Base-by-base conservation (phyloP, 2,329 filamentous ascomycete genomes). In the Fusarium setosum region DNA sequence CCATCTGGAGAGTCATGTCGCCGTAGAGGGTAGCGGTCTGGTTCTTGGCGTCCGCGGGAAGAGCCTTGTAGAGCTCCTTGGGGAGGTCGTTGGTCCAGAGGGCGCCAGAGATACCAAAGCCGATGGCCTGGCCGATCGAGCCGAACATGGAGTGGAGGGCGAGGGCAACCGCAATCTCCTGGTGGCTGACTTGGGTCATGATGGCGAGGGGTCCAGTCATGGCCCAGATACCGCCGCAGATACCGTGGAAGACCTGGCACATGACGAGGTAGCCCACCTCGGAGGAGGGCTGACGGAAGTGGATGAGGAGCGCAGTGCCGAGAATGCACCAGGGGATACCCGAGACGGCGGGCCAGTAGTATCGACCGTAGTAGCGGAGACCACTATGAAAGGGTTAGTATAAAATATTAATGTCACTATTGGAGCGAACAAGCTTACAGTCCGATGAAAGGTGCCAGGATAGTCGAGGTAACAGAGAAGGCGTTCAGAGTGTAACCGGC, bases 301-400 rank as follows among this genome's bases (percentile, higher is more conserved):
- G 67, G 24, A 74, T 68, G 31, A 75, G 60, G 4, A 88, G 76
- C 5, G 84, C 79, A 4, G 85, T 76, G 1, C 84, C 86, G 8
- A 83, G 72, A 21, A 87, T 82, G 67, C 84, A 86, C n/a, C 88
- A 68, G 2, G 85, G 85, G 3, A 87, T 77, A 5, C 80, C 82
- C 40, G 85, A 81, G 61, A 76, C 62, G 31, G 67, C 83, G 4
- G 86, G 75, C 31, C 81, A 80, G 72, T 86, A 86, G 77, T 86
- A 87, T 48, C 80, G 79, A 15, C 81, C 83, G 11, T 81, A 83
- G 41, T 69, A 77, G 47, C 81, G 81, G 63, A 88, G 82, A 31
- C 79, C 71, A n/a, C 81, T 54, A 8, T 5, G 26, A n/a, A 18
- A 12, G 2, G 12, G 6, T 63, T 48, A 67, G 45, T 23, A 32